Percentiles rank a stretch among this genome's conserved stretches.
Conservation (phyloP, 805 yeast genomes). For the Kregervanrija fluxuum region DNA sequence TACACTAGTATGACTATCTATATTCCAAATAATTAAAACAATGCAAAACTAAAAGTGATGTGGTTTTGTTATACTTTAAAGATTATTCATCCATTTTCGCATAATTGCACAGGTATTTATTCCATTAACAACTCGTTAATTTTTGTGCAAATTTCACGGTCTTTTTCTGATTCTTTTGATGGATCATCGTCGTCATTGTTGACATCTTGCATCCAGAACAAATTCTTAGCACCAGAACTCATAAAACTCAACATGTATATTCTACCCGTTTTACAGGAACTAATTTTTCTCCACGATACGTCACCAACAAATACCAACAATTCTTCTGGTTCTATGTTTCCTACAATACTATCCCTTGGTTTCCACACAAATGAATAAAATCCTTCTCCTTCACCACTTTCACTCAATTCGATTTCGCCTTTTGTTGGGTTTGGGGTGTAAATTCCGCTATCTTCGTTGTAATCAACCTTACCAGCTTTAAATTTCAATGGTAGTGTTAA, state of each 20-base stretch:
- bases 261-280: conserved; percentile 69
- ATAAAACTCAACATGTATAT: conserved; percentile 40
- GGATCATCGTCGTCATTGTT: conserved; percentile 50
- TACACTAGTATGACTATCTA: too few species aligned
- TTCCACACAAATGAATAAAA: conserved; percentile 68
- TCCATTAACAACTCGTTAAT: conserved; percentile 30
- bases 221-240: conserved; percentile 34
- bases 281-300: conserved; percentile 65
- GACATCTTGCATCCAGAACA: conserved; percentile 73
- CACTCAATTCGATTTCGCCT: conserved; percentile 56
- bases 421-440: conserved; percentile 68
- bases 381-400: conserved; percentile 63
- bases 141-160: conserved; percentile 39
- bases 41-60: too few species aligned
- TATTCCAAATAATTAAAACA: too few species aligned
- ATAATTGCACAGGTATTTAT: too few species aligned
- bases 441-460: conserved; percentile 50
- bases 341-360: conserved; percentile 47
- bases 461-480: conserved; percentile 73
- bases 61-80: too few species aligned
- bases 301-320: conserved; percentile 79
- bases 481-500: conserved; percentile 34
- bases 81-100: too few species aligned
- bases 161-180: conserved; percentile 45
- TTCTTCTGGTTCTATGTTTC: conserved; percentile 45